A percentile compares a stretch with the other conserved stretches of the same genome.
phyloP scores from a whole-genome alignment of 306 rosid species.

The Leucaena leucocephala region DNA sequence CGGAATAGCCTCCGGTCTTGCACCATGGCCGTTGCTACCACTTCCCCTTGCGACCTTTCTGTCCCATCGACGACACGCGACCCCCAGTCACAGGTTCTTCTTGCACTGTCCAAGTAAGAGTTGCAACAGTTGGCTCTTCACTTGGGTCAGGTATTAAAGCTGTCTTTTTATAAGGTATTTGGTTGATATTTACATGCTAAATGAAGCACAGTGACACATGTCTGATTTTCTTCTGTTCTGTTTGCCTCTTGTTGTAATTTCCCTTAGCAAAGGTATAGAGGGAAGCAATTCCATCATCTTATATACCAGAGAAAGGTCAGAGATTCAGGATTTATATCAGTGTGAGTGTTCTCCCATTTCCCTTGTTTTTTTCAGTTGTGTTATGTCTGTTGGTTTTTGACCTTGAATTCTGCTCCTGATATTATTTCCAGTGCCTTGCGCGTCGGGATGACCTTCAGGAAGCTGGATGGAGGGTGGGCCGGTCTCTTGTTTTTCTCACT shows the following conservation, averaged over 20 bases:
- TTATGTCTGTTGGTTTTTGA: slow-evolving; percentile 12
- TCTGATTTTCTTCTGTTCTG: slow-evolving; percentile 8
- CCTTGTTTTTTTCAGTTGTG: background rate
- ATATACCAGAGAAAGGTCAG: slow-evolving; percentile 82
- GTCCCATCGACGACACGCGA: slow-evolving; percentile 39
- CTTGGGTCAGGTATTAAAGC: slow-evolving; percentile 68
- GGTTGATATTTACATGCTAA: background rate
- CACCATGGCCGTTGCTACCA: slow-evolving; percentile 34
- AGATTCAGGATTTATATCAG: slow-evolving; percentile 67
- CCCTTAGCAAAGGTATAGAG: slow-evolving; percentile 74
- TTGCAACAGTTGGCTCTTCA: slow-evolving; percentile 78
- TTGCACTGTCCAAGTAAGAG: slow-evolving; percentile 80
- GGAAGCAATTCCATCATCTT: slow-evolving; percentile 89
- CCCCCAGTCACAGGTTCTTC: slow-evolving; percentile 62
- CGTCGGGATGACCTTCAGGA: slow-evolving; percentile 80
- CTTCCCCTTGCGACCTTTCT: slow-evolving; percentile 39
- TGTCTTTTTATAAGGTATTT: background rate
- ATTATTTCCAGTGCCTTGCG: slow-evolving; percentile 66
- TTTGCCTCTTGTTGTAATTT: slow-evolving; percentile 20
- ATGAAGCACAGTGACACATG: background rate
- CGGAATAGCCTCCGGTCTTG: slow-evolving; percentile 42
- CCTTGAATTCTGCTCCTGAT: background rate
- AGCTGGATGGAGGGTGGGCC: slow-evolving; percentile 93
- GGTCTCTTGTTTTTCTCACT: slow-evolving; percentile 68
- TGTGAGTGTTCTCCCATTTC: slow-evolving; percentile 47